Evolutionary conservation across 2,329 filamentous ascomycete species (phyloP).

Genomic region (Fusarium sp.): DNA sequence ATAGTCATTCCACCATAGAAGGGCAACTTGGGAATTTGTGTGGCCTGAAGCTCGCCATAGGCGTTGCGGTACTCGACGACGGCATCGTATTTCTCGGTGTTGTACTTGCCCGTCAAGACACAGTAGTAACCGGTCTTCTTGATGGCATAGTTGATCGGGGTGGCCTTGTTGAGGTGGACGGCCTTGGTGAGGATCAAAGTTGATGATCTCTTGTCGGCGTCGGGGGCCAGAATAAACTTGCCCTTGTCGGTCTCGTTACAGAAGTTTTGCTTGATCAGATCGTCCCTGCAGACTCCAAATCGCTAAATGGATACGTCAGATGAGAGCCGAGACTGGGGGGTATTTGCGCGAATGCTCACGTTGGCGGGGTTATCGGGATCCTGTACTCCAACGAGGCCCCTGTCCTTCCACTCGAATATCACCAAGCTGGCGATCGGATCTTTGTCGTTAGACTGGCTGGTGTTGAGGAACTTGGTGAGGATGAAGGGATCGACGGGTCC

Average conservation of each 20-base stretch:
- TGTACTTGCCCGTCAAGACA: conserved; percentile 81
- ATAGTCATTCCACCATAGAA: conserved; percentile 97
- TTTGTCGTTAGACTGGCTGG: conserved; percentile 65
- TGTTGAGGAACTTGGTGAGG: conserved; percentile 78
- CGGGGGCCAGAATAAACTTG: conserved; percentile 83
- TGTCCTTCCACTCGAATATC: conserved; percentile 95
- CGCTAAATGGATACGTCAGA: conserved; percentile 45
- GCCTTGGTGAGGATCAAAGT: conserved; percentile 83
- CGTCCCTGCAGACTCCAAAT: conserved; percentile 77
- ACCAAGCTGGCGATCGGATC: conserved; percentile 86
- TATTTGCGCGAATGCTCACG: conserved; percentile 54
- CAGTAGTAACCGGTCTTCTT: conserved; percentile 97
- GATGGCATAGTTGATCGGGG: conserved; percentile 83
- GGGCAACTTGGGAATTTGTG: conserved; percentile 95
- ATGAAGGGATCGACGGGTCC: conserved; percentile 91
- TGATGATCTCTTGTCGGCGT: conserved; percentile 78
- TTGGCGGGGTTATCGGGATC: conserved; percentile 64
- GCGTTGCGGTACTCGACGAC: conserved; percentile 94
- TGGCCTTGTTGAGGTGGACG: conserved; percentile 81
- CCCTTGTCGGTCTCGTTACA: conserved; percentile 85
- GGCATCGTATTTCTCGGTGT: conserved; percentile 77
- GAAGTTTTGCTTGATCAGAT: conserved; percentile 73
- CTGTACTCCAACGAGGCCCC: conserved; percentile 79
- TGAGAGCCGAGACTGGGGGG: neutral
- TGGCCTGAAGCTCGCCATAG: conserved; percentile 93